phyloP scores from a whole-genome alignment of 2,329 filamentous ascomycete genomes.

The Trichoderma citrinoviride region DNA sequence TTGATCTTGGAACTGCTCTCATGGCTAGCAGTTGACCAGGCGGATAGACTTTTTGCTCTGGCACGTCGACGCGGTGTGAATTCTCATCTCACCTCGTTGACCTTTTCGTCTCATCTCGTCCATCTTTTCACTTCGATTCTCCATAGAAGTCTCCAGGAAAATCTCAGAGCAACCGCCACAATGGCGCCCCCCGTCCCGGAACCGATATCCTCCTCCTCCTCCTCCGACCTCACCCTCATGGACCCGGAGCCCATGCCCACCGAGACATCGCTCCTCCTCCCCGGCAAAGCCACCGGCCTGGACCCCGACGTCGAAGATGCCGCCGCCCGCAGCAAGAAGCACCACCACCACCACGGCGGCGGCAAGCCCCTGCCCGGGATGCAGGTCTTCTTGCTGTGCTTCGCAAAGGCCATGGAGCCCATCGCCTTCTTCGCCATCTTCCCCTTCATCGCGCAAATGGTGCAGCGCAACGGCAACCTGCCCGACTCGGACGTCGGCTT shows the following conservation, averaged over 20 bases:
- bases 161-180: background rate
- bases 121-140: background rate
- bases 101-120: background rate
- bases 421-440: slow-evolving; percentile 83
- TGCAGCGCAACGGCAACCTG: slow-evolving; percentile 62
- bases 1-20: background rate
- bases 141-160: background rate
- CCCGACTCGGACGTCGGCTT: slow-evolving; percentile 69
- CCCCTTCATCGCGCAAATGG: slow-evolving; percentile 77
- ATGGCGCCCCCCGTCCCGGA: slow-evolving; percentile 10
- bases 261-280: slow-evolving; percentile 10
- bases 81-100: background rate
- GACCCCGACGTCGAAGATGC: slow-evolving; percentile 13
- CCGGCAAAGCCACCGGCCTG: background rate
- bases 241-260: slow-evolving; percentile 14
- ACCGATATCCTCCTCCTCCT: slow-evolving; percentile 11
- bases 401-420: slow-evolving; percentile 69
- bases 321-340: background rate
- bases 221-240: slow-evolving; percentile 18
- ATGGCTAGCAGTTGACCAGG: slow-evolving; percentile 11
- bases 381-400: slow-evolving; percentile 74
- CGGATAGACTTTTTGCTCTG: background rate
- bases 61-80: background rate
- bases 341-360: background rate
- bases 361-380: slow-evolving; percentile 52